phyloP scores from a whole-genome alignment of 169 alveolate genomes.

The Theileria orientalis region DNA sequence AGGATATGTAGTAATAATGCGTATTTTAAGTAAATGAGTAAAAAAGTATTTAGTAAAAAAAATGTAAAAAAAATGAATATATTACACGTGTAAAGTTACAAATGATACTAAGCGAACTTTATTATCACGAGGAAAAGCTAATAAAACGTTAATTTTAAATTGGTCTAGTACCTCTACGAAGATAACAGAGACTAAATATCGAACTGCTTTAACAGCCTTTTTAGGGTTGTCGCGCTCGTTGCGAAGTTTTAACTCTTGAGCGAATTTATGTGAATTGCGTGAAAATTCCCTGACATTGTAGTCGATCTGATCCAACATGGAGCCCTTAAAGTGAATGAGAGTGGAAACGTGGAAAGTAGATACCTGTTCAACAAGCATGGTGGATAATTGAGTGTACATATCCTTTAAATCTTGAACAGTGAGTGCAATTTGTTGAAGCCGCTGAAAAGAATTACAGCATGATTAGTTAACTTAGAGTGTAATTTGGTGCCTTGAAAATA shows the following conservation, averaged over 20 bases:
- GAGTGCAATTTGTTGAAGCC: conserved; percentile 56
- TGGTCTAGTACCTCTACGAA: conserved; percentile 48
- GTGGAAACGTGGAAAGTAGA: not conserved
- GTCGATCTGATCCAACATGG: conserved; percentile 69
- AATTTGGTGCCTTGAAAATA: no score
- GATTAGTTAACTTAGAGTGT: not conserved
- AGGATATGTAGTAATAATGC: no score
- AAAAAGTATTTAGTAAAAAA: no score
- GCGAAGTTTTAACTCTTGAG: conserved; percentile 26
- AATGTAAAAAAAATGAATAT: no score
- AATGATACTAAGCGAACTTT: conserved; percentile 39
- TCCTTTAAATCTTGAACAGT: conserved; percentile 66
- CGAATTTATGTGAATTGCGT: conserved; percentile 40
- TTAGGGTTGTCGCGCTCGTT: conserved; percentile 45
- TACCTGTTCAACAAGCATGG: conserved; percentile 66
- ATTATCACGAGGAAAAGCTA: conserved; percentile 30
- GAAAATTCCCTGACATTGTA: conserved; percentile 54
- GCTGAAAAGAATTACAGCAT: not conserved
- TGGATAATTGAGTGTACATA: conserved; percentile 59
- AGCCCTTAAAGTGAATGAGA: conserved; percentile 22
- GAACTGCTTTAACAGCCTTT: conserved; percentile 35
- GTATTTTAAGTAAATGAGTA: no score
- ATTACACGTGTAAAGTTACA: not conserved
- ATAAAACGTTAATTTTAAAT: not conserved
- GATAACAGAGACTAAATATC: conserved; percentile 37